A percentile compares a stretch with the other conserved stretches of the same genome.
Evolutionary conservation across 352 stramenopile species (phyloP).

Genomic region (Phytophthora capsici): DNA sequence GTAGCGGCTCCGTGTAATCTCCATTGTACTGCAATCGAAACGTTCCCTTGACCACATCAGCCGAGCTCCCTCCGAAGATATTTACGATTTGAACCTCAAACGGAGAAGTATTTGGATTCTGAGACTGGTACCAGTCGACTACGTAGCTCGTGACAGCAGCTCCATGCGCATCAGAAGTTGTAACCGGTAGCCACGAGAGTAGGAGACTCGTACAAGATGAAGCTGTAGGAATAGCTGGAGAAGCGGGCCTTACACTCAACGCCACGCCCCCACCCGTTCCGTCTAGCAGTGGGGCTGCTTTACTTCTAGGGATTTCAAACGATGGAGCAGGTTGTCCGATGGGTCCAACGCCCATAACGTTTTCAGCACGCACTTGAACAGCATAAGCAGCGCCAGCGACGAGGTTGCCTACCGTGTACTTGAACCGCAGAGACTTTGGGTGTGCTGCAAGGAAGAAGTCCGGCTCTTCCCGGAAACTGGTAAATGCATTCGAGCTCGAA

Average conservation of each 20-base stretch:
- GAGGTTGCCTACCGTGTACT: slow-evolving; percentile 68
- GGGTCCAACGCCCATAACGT: slow-evolving; percentile 72
- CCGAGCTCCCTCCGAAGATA: slow-evolving; percentile 49
- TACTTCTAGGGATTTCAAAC: slow-evolving; percentile 65
- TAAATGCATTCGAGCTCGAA: slow-evolving; percentile 13
- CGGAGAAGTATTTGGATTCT: slow-evolving; percentile 34
- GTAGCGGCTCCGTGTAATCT: slow-evolving; percentile 56
- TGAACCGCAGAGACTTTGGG: slow-evolving; percentile 63
- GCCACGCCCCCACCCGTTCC: slow-evolving; percentile 56
- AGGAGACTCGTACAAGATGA: slow-evolving; percentile 36
- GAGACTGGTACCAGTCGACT: slow-evolving; percentile 74
- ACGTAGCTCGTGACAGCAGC: slow-evolving; percentile 67
- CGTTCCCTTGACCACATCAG: slow-evolving; percentile 66
- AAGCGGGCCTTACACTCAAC: slow-evolving; percentile 55
- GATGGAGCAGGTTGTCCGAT: slow-evolving; percentile 45
- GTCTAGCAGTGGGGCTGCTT: slow-evolving; percentile 53
- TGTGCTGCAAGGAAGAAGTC: slow-evolving; percentile 57
- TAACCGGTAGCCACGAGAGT: slow-evolving; percentile 63
- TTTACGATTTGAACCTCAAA: slow-evolving; percentile 78
- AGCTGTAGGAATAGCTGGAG: slow-evolving; percentile 20
- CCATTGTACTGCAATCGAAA: slow-evolving; percentile 75
- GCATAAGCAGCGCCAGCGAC: slow-evolving; percentile 53
- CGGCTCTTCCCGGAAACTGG: slow-evolving; percentile 46
- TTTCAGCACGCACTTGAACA: slow-evolving; percentile 67
- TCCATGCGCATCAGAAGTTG: slow-evolving; percentile 41